Evolutionary conservation across 148 eudicot species (phyloP), one percentile per base, ranked within the genome.

Genomic region (Nepenthes mirabilis): DNA sequence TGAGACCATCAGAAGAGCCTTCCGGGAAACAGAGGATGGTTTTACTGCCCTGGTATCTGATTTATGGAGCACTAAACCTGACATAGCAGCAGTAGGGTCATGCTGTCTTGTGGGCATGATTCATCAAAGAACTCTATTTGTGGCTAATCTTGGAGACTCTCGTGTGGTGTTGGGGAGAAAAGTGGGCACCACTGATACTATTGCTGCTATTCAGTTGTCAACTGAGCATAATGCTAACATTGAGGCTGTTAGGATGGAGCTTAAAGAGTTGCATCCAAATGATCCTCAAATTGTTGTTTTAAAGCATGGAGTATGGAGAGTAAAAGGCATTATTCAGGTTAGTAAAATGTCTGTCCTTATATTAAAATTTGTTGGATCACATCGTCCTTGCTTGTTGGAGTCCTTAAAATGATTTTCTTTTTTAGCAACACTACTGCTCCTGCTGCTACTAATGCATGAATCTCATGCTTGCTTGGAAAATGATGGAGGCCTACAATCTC

Each of bases 311-410:
- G 86, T 81, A 68, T 84, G 90, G 90, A 81, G 86, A 70, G 90
- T 84, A 23, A 81, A 84, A 73, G 90, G 90, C 67, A 84, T 84
- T 13, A 84, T 84, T 81, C 90, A 84, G 86, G 90, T 81, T 62
- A 64, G 70, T 64, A 52, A 11, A 6, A 33, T 60, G 45, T 60
- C 36, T 40, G n/a, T 9, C 33, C 13, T 12, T 2, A 11, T 14
- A 8, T 11, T 59, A 13, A 51, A 33, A 40, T 2, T 11, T 67
- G 10, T 50, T 51, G 63, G 43, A 40, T 50, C 11, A 9, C 8
- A 32, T 36, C 33, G 36, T 23, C 45, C 11, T 50, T 50, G 53
- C 6, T n/a, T 52, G 32, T 8, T 40, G 45, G 6, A 40, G 8
- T 8, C 45, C 8, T 40, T 40, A 40, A 40, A 40, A 40, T 40